These are phyloP conservation scores for Penicillium hordei DNA, from an alignment of 2,329 filamentous ascomycete species.

Conservation along the genomic window DNA sequence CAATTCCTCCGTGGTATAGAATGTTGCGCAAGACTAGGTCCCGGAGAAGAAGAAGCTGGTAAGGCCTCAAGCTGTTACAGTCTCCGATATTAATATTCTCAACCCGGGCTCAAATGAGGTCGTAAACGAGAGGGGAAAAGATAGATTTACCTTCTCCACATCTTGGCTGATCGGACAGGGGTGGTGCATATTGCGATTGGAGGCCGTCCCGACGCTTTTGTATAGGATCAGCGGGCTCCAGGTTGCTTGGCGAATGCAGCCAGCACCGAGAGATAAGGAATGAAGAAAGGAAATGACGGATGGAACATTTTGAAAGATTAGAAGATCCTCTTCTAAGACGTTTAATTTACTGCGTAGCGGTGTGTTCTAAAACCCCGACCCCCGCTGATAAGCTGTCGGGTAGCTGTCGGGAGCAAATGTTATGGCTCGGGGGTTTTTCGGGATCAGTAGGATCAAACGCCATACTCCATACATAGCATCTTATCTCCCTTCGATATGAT, in stretches of 20 bases:
- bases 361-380: neutral
- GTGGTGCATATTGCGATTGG: conserved; percentile 7
- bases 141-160: conserved; percentile 35
- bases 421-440: neutral
- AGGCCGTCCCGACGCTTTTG: neutral
- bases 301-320: neutral
- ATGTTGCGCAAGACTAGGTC: neutral
- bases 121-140: conserved; percentile 1
- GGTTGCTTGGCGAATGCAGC: neutral
- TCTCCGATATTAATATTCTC: conserved; percentile 2
- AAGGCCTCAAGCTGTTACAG: conserved; percentile 17
- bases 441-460: neutral
- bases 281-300: neutral
- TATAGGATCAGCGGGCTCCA: neutral
- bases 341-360: neutral
- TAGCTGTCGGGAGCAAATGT: neutral
- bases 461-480: neutral
- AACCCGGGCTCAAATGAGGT: neutral
- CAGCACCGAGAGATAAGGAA: neutral
- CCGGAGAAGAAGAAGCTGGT: neutral
- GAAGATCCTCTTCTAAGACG: neutral
- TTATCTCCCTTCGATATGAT: neutral
- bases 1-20: conserved; percentile 3
- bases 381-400: conserved; percentile 13
- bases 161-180: conserved; percentile 17